Evolutionary conservation across 148 eudicot species (phyloP).

Genomic region (Agrostemma githago): DNA sequence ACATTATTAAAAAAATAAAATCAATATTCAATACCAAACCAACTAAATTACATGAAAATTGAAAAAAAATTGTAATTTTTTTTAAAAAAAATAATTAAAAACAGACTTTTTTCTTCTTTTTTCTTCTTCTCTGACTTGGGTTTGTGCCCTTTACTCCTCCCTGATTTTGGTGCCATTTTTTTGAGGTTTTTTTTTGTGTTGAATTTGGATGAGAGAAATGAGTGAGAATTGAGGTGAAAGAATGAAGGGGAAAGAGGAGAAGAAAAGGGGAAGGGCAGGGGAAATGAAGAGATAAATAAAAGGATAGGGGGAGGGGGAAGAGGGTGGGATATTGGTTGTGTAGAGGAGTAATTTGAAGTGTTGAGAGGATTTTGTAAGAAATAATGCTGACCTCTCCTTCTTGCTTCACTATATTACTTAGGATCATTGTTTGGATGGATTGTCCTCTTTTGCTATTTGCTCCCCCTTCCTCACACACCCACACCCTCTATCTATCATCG

Average conservation of each 20-base stretch:
- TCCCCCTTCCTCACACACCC: neutral
- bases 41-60: too few relatives aligned
- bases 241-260: neutral
- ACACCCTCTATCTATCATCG: neutral
- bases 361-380: slow-evolving; percentile 38
- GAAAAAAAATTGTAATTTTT: neutral
- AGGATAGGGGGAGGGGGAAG: slow-evolving; percentile 19
- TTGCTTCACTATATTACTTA: slow-evolving; percentile 21
- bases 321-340: slow-evolving; percentile 37
- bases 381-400: slow-evolving; percentile 66
- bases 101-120: slow-evolving; percentile 79
- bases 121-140: slow-evolving; percentile 74
- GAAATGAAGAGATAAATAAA: slow-evolving; percentile 10
- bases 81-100: neutral
- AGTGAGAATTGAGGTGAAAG: neutral
- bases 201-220: neutral
- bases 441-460: slow-evolving; percentile 18
- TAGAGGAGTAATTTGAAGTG: slow-evolving; percentile 11
- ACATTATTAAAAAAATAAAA: neutral
- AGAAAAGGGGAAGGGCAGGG: neutral
- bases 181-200: neutral
- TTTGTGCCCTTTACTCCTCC: slow-evolving; percentile 63
- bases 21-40: neutral
- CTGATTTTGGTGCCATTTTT: slow-evolving; percentile 90
- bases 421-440: neutral